phyloP scores from a whole-genome alignment of 805 yeast genomes.

The Starmerella kuoi region DNA sequence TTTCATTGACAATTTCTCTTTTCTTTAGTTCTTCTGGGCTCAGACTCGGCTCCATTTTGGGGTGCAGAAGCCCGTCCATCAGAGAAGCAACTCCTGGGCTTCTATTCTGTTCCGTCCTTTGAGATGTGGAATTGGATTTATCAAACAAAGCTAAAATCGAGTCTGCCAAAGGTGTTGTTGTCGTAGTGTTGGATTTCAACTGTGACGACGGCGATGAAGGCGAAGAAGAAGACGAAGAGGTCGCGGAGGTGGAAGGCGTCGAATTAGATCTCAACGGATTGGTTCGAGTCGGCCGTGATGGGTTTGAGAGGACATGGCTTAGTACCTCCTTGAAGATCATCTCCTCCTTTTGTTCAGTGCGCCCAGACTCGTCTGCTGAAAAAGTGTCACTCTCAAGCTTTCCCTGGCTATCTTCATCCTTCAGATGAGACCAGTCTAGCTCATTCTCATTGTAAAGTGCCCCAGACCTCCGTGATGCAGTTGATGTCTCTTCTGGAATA shows the following conservation, averaged over 20 bases:
- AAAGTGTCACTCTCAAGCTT: background rate
- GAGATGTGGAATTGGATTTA: background rate
- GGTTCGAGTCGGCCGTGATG: background rate
- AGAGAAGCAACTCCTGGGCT: background rate
- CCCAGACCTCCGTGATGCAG: too few species aligned
- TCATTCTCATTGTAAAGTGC: too few species aligned
- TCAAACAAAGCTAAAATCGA: slow-evolving; percentile 16
- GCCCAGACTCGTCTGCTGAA: background rate
- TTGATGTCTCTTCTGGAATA: too few species aligned
- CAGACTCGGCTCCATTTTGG: background rate
- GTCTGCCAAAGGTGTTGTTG: slow-evolving; percentile 10
- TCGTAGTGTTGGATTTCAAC: too few species aligned
- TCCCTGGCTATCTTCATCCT: background rate
- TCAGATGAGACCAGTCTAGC: slow-evolving; percentile 3
- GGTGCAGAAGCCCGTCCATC: background rate
- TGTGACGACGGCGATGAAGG: too few species aligned
- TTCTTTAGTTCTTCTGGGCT: background rate
- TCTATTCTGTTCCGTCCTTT: background rate
- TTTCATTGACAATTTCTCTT: background rate
- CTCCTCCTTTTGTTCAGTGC: slow-evolving; percentile 16
- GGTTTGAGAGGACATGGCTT: slow-evolving; percentile 15
- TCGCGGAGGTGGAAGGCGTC: background rate
- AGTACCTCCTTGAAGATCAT: slow-evolving; percentile 17
- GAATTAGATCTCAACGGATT: background rate
- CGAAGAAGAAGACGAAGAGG: too few species aligned